These are phyloP conservation scores for Lagenidium giganteum DNA, from an alignment of 352 stramenopile genomes.

Conservation along the genomic window DNA sequence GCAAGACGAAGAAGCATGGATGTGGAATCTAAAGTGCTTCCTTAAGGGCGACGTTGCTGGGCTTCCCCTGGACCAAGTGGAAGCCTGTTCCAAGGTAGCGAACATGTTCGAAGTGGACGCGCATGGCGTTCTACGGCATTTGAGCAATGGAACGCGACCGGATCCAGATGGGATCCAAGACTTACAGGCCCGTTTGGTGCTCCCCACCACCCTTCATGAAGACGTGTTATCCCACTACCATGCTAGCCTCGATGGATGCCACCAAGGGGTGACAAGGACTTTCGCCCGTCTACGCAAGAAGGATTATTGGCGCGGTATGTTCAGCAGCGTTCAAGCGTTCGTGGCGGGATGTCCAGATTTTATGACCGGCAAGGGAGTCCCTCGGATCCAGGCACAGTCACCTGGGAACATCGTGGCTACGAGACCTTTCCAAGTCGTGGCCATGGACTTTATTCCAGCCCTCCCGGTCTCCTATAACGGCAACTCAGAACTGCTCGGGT, in stretches of 20 bases:
- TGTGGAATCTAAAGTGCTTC: background rate
- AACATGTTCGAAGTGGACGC: slow-evolving; percentile 4
- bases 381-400: background rate
- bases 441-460: background rate
- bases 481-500: background rate
- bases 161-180: no score
- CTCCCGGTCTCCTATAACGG: background rate
- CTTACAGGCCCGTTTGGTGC: no score
- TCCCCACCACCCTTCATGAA: slow-evolving; percentile 4
- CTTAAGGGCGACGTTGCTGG: background rate
- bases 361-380: slow-evolving; percentile 12
- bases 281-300: slow-evolving; percentile 1
- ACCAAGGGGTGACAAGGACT: slow-evolving; percentile 13
- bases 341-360: slow-evolving; percentile 12
- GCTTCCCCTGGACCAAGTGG: background rate
- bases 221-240: slow-evolving; percentile 19
- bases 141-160: no score
- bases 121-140: slow-evolving; percentile 2
- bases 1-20: slow-evolving; percentile 3
- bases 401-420: slow-evolving; percentile 7
- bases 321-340: slow-evolving; percentile 4
- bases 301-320: slow-evolving; percentile 12
- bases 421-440: slow-evolving; percentile 1
- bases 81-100: background rate
- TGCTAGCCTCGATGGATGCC: slow-evolving; percentile 9